These are phyloP conservation scores for Articulospora tetracladia DNA, from an alignment of 495 filamentous ascomycete species.

Conservation along the genomic window DNA sequence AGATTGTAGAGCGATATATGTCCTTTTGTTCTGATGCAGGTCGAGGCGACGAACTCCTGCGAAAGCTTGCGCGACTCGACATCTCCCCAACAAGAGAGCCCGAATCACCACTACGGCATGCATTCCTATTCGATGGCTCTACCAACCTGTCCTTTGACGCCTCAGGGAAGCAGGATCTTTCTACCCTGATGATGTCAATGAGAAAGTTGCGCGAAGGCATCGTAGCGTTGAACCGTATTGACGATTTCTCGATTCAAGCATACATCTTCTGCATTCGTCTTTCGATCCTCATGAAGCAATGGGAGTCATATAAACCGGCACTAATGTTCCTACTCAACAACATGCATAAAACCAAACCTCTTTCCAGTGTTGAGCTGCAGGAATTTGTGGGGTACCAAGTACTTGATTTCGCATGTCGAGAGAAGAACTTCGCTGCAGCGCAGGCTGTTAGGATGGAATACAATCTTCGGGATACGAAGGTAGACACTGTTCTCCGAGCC, in stretches of 20 bases:
- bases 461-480: constrained; percentile 52
- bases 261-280: constrained; percentile 80
- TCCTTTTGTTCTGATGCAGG: constrained; percentile 71
- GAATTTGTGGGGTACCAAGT: constrained; percentile 79
- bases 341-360: constrained; percentile 60
- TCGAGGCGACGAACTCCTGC: constrained; percentile 64
- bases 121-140: not conserved
- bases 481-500: constrained; percentile 64
- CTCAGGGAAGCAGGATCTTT: constrained; percentile 31
- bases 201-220: constrained; percentile 90
- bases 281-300: constrained; percentile 71
- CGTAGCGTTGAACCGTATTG: constrained; percentile 63
- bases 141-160: constrained; percentile 9
- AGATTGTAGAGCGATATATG: constrained; percentile 82
- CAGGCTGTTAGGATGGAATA: constrained; percentile 57
- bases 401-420: constrained; percentile 83
- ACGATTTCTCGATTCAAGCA: constrained; percentile 65
- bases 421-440: constrained; percentile 69
- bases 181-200: constrained; percentile 61
- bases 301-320: constrained; percentile 87
- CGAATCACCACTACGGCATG: not conserved
- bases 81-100: constrained; percentile 20
- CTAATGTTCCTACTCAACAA: constrained; percentile 70
- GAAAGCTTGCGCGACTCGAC: constrained; percentile 65
- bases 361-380: constrained; percentile 63